Evolutionary conservation across 2,329 filamentous ascomycete species (phyloP).

Genomic region (Botrytis aclada): DNA sequence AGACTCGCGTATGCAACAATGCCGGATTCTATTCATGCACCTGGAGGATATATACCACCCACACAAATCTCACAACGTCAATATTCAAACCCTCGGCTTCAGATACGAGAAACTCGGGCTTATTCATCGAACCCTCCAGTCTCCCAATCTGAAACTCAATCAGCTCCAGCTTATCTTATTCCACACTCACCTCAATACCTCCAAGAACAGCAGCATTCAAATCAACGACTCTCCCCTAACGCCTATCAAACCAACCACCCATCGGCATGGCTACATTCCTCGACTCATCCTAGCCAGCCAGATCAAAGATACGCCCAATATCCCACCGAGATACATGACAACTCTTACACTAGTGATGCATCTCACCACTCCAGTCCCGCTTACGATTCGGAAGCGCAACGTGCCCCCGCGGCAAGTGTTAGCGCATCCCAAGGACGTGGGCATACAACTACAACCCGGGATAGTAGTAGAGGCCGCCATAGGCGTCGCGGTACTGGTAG

Average conservation of each 20-base stretch:
- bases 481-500: fast-evolving
- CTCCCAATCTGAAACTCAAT: not conserved
- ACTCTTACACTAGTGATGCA: not conserved
- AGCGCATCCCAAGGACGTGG: not conserved
- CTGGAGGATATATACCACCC: not conserved
- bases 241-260: not conserved
- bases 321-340: not conserved
- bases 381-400: not conserved
- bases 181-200: not conserved
- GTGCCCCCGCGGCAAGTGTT: no score
- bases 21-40: not conserved
- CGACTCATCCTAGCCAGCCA: not conserved
- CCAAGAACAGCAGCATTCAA: not conserved
- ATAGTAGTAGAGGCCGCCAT: not conserved
- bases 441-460: not conserved
- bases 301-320: not conserved
- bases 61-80: not conserved
- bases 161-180: not conserved
- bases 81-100: not conserved
- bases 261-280: not conserved
- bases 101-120: not conserved
- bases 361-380: not conserved
- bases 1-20: not conserved
- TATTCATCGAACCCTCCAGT: not conserved
- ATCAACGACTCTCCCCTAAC: not conserved